Base-by-base conservation (phyloP, 2,329 filamentous ascomycete species). In the Fusarium sambucinum region DNA sequence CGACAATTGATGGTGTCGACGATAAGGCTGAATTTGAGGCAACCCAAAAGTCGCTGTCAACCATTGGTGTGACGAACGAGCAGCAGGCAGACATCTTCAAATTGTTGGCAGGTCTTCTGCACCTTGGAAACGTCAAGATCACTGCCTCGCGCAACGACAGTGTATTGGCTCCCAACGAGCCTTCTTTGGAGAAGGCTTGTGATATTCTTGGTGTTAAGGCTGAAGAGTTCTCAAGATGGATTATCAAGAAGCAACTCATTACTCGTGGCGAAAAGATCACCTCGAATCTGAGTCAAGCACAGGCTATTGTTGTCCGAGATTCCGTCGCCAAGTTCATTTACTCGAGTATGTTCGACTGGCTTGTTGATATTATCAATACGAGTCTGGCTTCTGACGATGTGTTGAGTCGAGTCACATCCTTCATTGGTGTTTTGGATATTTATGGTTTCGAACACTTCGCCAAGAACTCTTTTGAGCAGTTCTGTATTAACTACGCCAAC, bases 401-500 rank as follows among this genome's bases (percentile, higher is more conserved):
- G 37, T 80, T 98, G 53, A 89, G 86, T 73, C 89, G 92, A 40
- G 93, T 97, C 58, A 87, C 85, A 56, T 95, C 93, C 3, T 99
- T 99, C 80, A 99, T 99, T 74, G 96, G 96, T 79, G 96, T 99
- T 47, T 87, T 99, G 69, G 96, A 99, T 92, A 99, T 99, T 73
- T 98, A 98, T 80, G 95, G 95, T 68, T 99, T 99, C 77, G 96
- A 99, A 80, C 96, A 98, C 81, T 99, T 99, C 76, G 95, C 96
- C 66, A 98, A 97, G 85, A 99, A 99, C 83, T 99, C 96, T 1
- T 99, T 99, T 75, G 96, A 99, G 79, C 96, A 99, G 79, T 99
- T 99, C 81, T 99, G 96, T 82, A 99, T 99, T 87, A 99, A 99
- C 81, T 99, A 99, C 76, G 96, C 96, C 81, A 99, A 99, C 80